phyloP scores from a whole-genome alignment of 2,329 filamentous ascomycete species.

The Diaporthe longicolla region DNA sequence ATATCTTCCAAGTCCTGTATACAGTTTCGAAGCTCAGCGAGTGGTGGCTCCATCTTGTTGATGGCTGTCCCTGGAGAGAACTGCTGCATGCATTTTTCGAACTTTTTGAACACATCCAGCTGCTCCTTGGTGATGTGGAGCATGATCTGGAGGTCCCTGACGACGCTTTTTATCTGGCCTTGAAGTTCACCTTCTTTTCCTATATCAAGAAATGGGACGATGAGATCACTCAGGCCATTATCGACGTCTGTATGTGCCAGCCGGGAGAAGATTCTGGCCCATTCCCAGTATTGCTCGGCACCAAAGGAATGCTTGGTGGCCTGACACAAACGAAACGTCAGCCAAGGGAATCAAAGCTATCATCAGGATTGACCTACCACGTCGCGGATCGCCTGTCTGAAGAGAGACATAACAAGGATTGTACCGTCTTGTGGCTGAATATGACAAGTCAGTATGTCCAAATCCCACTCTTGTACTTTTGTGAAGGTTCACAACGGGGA shows the following conservation, averaged over 20 bases:
- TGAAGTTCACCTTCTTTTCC: conserved; percentile 59
- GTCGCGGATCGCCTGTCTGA: conserved; percentile 40
- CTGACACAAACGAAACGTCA: conserved; percentile 38
- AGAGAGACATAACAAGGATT: conserved; percentile 35
- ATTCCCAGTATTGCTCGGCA: conserved; percentile 56
- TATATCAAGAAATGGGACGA: conserved; percentile 55
- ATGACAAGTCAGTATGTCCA: not conserved
- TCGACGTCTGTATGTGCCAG: conserved; percentile 48
- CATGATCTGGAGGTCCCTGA: conserved; percentile 64
- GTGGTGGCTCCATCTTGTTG: conserved; percentile 38
- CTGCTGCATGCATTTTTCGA: conserved; percentile 46
- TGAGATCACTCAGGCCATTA: conserved; percentile 39
- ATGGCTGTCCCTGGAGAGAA: conserved; percentile 37
- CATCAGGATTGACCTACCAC: conserved; percentile 20
- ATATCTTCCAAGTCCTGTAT: conserved; percentile 54
- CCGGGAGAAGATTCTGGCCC: conserved; percentile 49
- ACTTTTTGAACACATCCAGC: conserved; percentile 49
- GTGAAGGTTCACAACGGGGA: conserved; percentile 32
- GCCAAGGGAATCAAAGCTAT: fast-evolving
- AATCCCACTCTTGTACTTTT: too few relatives aligned
- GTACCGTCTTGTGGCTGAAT: conserved; percentile 33
- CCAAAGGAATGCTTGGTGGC: conserved; percentile 56
- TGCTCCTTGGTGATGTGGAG: conserved; percentile 56
- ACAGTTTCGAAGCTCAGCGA: conserved; percentile 46
- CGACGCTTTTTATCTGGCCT: conserved; percentile 61